phyloP scores from a whole-genome alignment of 805 yeast species.

The Hanseniaspora jakobsenii region DNA sequence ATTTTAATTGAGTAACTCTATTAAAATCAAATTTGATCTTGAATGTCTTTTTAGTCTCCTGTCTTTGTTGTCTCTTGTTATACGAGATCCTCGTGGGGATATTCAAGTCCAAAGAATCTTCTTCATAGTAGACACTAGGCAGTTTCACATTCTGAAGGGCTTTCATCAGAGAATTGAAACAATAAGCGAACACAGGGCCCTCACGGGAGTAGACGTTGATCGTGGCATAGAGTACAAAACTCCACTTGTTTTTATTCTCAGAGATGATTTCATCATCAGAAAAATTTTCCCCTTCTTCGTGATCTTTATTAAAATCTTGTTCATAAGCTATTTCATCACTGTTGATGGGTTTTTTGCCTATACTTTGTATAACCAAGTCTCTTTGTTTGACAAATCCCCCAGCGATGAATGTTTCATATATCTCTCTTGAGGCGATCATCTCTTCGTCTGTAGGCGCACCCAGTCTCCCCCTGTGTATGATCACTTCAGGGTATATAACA shows the following conservation, averaged over 20 bases:
- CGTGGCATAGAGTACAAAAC: conserved; percentile 56
- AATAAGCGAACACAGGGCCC: conserved; percentile 70
- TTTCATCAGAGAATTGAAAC: conserved; percentile 53
- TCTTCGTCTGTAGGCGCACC: conserved; percentile 85
- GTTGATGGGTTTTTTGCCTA: conserved; percentile 43
- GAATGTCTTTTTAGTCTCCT: conserved; percentile 36
- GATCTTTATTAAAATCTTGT: too few species aligned
- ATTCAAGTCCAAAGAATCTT: conserved; percentile 41
- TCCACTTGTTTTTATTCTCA: conserved; percentile 36
- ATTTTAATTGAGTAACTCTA: conserved; percentile 29
- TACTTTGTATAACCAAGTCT: conserved; percentile 36
- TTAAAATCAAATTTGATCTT: conserved; percentile 47
- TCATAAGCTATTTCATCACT: conserved; percentile 40
- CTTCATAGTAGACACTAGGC: conserved; percentile 61
- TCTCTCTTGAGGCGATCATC: conserved; percentile 54
- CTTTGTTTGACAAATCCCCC: conserved; percentile 41
- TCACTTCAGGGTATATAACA: conserved; percentile 60
- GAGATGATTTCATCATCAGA: conserved; percentile 23
- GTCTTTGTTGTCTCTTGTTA: conserved; percentile 35
- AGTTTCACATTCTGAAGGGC: conserved; percentile 50
- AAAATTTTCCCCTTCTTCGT: conserved; percentile 32
- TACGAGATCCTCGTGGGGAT: conserved; percentile 33
- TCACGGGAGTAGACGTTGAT: conserved; percentile 67
- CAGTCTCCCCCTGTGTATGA: conserved; percentile 56
- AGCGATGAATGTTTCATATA: conserved; percentile 49